phyloP scores from a whole-genome alignment of 495 filamentous ascomycete species.

The Daldinia childiae region DNA sequence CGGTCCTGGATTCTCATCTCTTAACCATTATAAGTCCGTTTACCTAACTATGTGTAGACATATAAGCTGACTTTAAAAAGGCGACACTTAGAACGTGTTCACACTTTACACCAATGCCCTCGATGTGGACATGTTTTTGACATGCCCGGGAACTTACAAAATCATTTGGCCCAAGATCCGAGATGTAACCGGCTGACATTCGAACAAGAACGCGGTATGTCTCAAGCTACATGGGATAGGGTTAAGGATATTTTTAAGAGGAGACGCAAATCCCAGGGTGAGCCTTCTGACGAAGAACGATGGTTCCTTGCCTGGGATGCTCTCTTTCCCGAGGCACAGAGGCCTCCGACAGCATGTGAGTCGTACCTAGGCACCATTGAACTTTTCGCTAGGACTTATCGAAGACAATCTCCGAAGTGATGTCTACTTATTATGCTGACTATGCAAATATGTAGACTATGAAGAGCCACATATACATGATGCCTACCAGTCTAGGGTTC shows the following conservation, averaged over 20 bases:
- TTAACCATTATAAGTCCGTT: slow-evolving; percentile 32
- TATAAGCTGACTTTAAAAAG: slow-evolving; percentile 9
- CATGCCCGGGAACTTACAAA: neutral
- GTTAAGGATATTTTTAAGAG: slow-evolving; percentile 9
- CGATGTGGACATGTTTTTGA: slow-evolving; percentile 4
- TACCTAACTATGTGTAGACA: neutral
- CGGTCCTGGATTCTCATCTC: slow-evolving; percentile 8
- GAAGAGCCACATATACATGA: neutral
- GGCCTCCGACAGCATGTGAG: slow-evolving; percentile 20
- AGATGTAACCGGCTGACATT: slow-evolving; percentile 4
- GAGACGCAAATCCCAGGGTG: neutral
- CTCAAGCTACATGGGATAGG: slow-evolving; percentile 6
- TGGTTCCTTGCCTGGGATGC: slow-evolving; percentile 22
- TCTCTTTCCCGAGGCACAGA: slow-evolving; percentile 8
- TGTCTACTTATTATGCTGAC: neutral
- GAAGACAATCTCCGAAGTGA: neutral
- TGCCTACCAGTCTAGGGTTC: neutral
- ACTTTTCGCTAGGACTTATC: neutral
- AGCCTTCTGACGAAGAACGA: slow-evolving; percentile 12
- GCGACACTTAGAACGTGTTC: slow-evolving; percentile 14
- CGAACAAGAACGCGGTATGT: slow-evolving; percentile 15
- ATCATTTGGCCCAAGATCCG: slow-evolving; percentile 14
- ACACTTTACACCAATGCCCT: slow-evolving; percentile 17
- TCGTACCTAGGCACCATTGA: neutral
- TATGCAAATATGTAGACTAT: slow-evolving; percentile 7